Conservation (phyloP, 805 yeast species). For the Candida orba region DNA sequence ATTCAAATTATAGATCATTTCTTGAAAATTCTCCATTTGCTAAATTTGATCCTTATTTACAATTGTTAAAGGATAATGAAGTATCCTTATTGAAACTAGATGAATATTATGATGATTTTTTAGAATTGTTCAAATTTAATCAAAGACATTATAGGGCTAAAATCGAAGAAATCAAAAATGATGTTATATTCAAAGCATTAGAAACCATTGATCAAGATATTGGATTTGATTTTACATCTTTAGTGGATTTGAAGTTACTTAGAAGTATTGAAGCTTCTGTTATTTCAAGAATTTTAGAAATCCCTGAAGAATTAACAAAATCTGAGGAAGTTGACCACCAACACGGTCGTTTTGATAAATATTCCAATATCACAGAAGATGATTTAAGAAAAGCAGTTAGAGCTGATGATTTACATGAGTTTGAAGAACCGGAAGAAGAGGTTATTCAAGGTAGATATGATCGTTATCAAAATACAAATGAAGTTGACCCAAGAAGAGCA, state of each 20-base stretch:
- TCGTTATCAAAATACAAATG: background rate
- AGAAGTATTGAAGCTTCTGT: slow-evolving; percentile 37
- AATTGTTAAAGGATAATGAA: slow-evolving; percentile 27
- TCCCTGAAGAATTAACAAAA: slow-evolving; percentile 36
- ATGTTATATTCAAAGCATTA: slow-evolving; percentile 15
- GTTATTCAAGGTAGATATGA: slow-evolving; percentile 2
- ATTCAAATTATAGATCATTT: slow-evolving; percentile 5
- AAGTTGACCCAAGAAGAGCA: slow-evolving; percentile 6
- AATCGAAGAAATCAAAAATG: slow-evolving; percentile 14
- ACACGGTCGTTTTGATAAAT: slow-evolving; percentile 5
- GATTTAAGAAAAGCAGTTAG: slow-evolving; percentile 2
- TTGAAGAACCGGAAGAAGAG: slow-evolving; percentile 3
- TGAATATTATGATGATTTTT: slow-evolving; percentile 23
- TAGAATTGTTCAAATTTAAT: slow-evolving; percentile 17
- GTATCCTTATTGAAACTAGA: slow-evolving; percentile 23
- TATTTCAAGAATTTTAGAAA: slow-evolving; percentile 55
- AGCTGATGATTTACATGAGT: background rate
- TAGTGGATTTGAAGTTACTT: slow-evolving; percentile 10
- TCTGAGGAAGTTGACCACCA: background rate
- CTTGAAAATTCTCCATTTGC: slow-evolving; percentile 20
- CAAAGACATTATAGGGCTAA: slow-evolving; percentile 14
- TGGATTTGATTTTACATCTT: slow-evolving; percentile 14
- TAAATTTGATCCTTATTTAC: slow-evolving; percentile 25
- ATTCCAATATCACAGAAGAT: slow-evolving; percentile 1
- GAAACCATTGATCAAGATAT: slow-evolving; percentile 20